phyloP scores from a whole-genome alignment of 2,329 filamentous ascomycete genomes.

The Colletotrichum plurivorum region DNA sequence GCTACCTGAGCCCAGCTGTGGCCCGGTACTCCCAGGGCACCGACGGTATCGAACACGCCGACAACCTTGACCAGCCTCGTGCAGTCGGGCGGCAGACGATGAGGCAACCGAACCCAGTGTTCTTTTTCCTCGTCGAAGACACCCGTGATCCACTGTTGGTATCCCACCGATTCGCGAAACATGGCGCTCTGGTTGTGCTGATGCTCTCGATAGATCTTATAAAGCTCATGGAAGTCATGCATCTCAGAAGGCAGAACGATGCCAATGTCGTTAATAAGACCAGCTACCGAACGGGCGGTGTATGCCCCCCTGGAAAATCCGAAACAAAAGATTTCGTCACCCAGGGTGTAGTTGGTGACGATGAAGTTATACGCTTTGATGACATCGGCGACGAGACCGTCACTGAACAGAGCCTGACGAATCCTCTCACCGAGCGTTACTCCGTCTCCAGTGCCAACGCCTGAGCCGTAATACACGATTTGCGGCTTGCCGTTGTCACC shows the following conservation, averaged over 20 bases:
- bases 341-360: slow-evolving; percentile 53
- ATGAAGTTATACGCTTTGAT: slow-evolving; percentile 55
- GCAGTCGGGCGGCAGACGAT: slow-evolving; percentile 5
- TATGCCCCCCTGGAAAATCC: slow-evolving; percentile 58
- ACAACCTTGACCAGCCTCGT: slow-evolving; percentile 21
- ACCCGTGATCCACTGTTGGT: slow-evolving; percentile 14
- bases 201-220: background rate
- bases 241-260: slow-evolving; percentile 39
- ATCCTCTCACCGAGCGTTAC: background rate
- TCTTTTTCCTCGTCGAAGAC: background rate
- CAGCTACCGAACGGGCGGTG: slow-evolving; percentile 56
- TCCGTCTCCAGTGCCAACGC: slow-evolving; percentile 4
- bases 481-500: background rate
- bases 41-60: slow-evolving; percentile 37
- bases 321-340: slow-evolving; percentile 53
- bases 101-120: background rate
- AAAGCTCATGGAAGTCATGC: slow-evolving; percentile 36
- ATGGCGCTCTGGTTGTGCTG: background rate
- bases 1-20: rapidly evolving
- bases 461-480: background rate
- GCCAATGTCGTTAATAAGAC: slow-evolving; percentile 50
- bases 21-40: slow-evolving; percentile 30
- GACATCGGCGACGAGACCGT: slow-evolving; percentile 30
- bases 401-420: slow-evolving; percentile 2
- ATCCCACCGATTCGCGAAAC: slow-evolving; percentile 7